A percentile compares a stretch with the other conserved stretches of the same genome.
Evolutionary conservation across 441 rosid genomes (phyloP).

Genomic region (Kokia cookei): DNA sequence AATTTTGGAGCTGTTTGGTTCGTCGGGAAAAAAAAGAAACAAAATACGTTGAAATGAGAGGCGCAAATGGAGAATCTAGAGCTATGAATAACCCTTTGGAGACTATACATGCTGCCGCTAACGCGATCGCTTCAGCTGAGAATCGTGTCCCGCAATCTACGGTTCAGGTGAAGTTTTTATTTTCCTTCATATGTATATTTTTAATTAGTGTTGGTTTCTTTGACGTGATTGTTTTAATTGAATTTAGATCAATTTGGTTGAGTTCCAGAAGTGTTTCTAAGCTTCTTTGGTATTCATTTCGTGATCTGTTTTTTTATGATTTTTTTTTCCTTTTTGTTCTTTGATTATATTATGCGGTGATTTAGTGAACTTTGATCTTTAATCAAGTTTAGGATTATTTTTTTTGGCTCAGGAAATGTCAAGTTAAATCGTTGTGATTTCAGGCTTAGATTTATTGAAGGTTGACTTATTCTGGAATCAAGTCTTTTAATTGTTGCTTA

Average conservation of each 20-base stretch:
- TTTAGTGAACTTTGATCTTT: background rate
- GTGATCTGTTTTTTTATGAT: slow-evolving; percentile 13
- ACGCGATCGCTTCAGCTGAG: slow-evolving; percentile 70
- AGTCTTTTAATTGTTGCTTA: slow-evolving; percentile 2
- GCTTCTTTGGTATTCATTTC: background rate
- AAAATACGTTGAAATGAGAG: slow-evolving; percentile 32
- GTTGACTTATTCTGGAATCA: slow-evolving; percentile 15
- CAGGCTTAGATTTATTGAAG: slow-evolving; percentile 5
- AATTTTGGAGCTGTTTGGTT: background rate
- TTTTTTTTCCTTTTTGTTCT: background rate
- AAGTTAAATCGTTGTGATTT: background rate
- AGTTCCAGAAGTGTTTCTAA: slow-evolving; percentile 3
- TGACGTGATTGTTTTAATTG: background rate
- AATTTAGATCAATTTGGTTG: background rate
- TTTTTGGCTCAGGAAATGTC: background rate
- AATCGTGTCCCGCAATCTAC: slow-evolving; percentile 63
- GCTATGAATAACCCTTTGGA: slow-evolving; percentile 41
- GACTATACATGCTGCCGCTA: slow-evolving; percentile 81
- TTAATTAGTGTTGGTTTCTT: background rate
- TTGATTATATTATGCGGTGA: background rate
- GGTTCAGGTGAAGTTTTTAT: slow-evolving; percentile 29
- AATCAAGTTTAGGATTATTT: background rate
- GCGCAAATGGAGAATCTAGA: slow-evolving; percentile 29
- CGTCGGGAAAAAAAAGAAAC: background rate
- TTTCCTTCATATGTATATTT: background rate